These are phyloP conservation scores for Nigrospora oryzae DNA, from an alignment of 2,329 filamentous ascomycete species.

Conservation along the genomic window DNA sequence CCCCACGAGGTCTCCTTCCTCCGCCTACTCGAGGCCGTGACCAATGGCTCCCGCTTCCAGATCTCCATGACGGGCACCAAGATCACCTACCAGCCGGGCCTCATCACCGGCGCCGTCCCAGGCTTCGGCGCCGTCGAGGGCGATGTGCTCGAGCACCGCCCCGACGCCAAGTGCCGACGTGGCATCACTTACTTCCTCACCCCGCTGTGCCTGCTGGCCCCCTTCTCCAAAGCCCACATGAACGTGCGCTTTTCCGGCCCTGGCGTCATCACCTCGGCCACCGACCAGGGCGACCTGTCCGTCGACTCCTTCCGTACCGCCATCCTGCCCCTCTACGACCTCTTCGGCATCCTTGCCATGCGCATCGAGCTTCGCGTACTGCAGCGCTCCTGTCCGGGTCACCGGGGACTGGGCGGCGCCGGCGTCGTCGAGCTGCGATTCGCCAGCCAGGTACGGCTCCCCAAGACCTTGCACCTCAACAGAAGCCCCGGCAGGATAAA, in stretches of 20 bases:
- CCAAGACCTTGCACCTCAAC: conserved; percentile 85
- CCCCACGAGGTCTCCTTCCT: conserved; percentile 93
- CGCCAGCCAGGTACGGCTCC: conserved; percentile 84
- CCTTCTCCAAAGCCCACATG: conserved; percentile 85
- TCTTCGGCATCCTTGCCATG: conserved; percentile 74
- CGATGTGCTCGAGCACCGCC: conserved; percentile 72
- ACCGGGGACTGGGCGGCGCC: conserved; percentile 69
- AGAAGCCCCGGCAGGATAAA: conserved; percentile 78
- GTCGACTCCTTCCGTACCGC: conserved; percentile 92
- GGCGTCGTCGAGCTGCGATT: conserved; percentile 92
- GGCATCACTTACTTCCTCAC: conserved; percentile 90
- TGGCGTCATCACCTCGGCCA: conserved; percentile 85
- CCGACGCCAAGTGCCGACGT: conserved; percentile 68
- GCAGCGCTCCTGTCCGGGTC: conserved; percentile 68
- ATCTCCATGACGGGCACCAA: conserved; percentile 96
- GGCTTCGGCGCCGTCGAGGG: conserved; percentile 61
- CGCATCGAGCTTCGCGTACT: conserved; percentile 82
- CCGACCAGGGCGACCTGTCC: conserved; percentile 75
- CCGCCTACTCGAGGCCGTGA: conserved; percentile 86
- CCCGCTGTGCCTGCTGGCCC: conserved; percentile 80
- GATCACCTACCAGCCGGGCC: conserved; percentile 81
- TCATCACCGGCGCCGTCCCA: conserved; percentile 78
- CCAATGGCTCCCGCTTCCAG: conserved; percentile 90
- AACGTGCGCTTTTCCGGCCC: conserved; percentile 86
- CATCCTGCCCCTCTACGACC: conserved; percentile 79